Conservation (phyloP, 805 yeast genomes). For the Saccharomycopsis schoenii region DNA sequence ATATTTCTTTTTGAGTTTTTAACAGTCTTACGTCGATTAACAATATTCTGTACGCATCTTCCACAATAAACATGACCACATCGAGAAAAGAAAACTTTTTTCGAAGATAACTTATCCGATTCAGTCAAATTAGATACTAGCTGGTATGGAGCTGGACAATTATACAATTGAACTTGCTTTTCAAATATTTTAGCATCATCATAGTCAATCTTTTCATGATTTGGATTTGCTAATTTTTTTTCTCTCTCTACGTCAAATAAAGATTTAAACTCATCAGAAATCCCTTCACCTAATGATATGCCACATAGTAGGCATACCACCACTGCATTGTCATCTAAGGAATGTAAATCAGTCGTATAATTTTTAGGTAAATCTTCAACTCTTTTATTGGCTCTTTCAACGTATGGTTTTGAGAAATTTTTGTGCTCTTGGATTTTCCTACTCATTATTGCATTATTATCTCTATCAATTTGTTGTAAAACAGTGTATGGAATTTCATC, state of each 20-base stretch:
- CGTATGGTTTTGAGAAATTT: constrained; percentile 21
- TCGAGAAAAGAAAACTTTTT: constrained; percentile 49
- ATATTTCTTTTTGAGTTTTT: constrained; percentile 10
- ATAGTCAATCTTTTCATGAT: constrained; percentile 4
- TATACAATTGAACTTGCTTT: constrained; percentile 7
- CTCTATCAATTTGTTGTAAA: constrained; percentile 4
- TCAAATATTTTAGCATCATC: constrained; percentile 6
- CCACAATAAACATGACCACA: constrained; percentile 91
- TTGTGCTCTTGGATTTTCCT: constrained; percentile 9
- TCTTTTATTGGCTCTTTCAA: constrained; percentile 20
- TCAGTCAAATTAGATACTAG: constrained; percentile 39
- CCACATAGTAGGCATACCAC: constrained; percentile 64
- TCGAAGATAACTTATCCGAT: constrained; percentile 51
- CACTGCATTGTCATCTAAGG: constrained; percentile 28
- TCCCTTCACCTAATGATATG: constrained; percentile 60
- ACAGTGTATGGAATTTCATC: constrained; percentile 10
- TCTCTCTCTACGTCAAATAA: constrained; percentile 18
- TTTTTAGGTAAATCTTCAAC: constrained; percentile 24
- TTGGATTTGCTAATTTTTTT: constrained; percentile 23
- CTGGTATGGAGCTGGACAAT: constrained; percentile 59
- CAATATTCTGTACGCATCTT: constrained; percentile 56
- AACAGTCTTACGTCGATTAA: not conserved
- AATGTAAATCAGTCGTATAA: constrained; percentile 21
- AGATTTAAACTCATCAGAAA: constrained; percentile 42
- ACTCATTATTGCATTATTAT: constrained; percentile 11